Evolutionary conservation across 805 yeast genomes (phyloP), one percentile per base, ranked within the genome.

Genomic region (Candida koratica): DNA sequence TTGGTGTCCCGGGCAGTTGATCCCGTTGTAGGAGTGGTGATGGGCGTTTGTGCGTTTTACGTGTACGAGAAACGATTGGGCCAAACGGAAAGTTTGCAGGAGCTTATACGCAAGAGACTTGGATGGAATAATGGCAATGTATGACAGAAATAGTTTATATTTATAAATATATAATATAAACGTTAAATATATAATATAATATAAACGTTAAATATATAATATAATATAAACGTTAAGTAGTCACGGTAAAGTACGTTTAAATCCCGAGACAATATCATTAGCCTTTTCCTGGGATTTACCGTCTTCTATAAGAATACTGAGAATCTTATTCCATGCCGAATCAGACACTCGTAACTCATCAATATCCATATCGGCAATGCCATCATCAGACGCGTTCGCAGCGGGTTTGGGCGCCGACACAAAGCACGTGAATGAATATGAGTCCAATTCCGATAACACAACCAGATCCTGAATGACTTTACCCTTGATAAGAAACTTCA

Each of bases 11-110:
- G 81, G 49, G 60, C 66, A 43, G 53, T 72, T 7, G 94, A 84
- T 52, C 87, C 90, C 4, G 17, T 80, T 2, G 71, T 81, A 43
- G 89, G 83, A 2, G 49, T 82, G 3, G 52, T 67, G 0, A 69
- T 82, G 2, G 94, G 94, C 1, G 67, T 72, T 0, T 58, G 73
- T 6, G 76, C 87, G 4, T 84, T 78, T 53, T 79, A 73, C 44
- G 59, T 78, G 7, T 78, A 79, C 45, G 94, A 84, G 52, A 58
- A 52, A 41, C 66, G 84, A 46, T 67, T 67, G 1, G 75, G 73
- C 2, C 66, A 84, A 45, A 68, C 69, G 22, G 70, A 68, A 34
- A 57, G 71, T 2, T 56, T 83, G 48, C 69, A 72, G 43, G 28
- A 28, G 14, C 32, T 36, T 29, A 7, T 19, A 15, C 26, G 26